Evolutionary conservation across 2,329 filamentous ascomycete genomes (phyloP).

Genomic region (Biscogniauxia marginata): DNA sequence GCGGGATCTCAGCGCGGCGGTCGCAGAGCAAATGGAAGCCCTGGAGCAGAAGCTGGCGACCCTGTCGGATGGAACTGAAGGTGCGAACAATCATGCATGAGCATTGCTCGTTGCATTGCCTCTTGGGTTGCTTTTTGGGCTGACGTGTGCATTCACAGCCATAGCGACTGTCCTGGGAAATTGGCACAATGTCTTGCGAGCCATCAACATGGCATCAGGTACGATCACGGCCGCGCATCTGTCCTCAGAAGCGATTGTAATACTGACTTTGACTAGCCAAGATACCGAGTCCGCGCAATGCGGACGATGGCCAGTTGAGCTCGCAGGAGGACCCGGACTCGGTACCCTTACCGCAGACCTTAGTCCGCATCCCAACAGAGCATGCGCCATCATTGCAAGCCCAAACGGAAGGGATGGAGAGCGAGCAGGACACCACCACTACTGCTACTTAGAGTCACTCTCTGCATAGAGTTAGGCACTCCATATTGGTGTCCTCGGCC

Average conservation of each 20-base stretch:
- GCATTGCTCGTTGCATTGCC: not conserved
- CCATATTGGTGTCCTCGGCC: not conserved
- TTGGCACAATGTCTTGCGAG: conserved; percentile 83
- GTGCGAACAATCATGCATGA: conserved; percentile 38
- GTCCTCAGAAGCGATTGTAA: not conserved
- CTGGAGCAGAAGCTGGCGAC: conserved; percentile 76
- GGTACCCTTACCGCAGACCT: conserved; percentile 70
- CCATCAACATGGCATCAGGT: conserved; percentile 86
- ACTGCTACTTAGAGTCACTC: conserved; percentile 3
- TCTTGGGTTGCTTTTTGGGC: conserved; percentile 1
- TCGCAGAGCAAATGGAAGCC: conserved; percentile 80
- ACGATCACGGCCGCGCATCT: conserved; percentile 33
- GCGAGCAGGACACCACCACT: conserved; percentile 34
- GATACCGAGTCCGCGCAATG: conserved; percentile 59
- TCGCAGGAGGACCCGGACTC: conserved; percentile 41
- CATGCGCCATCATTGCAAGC: conserved; percentile 66
- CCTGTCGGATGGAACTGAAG: conserved; percentile 78
- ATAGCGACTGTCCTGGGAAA: conserved; percentile 83
- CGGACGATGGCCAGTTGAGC: conserved; percentile 34
- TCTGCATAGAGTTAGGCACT: not conserved
- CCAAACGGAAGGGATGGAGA: conserved; percentile 54
- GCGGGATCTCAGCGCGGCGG: conserved; percentile 72
- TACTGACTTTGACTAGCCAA: conserved; percentile 51
- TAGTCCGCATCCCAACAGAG: conserved; percentile 82
- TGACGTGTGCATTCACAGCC: conserved; percentile 46